Evolutionary conservation across 2,329 filamentous ascomycete genomes (phyloP), one percentile per base, ranked within the genome.

Genomic region (Cryphonectria naterciae): DNA sequence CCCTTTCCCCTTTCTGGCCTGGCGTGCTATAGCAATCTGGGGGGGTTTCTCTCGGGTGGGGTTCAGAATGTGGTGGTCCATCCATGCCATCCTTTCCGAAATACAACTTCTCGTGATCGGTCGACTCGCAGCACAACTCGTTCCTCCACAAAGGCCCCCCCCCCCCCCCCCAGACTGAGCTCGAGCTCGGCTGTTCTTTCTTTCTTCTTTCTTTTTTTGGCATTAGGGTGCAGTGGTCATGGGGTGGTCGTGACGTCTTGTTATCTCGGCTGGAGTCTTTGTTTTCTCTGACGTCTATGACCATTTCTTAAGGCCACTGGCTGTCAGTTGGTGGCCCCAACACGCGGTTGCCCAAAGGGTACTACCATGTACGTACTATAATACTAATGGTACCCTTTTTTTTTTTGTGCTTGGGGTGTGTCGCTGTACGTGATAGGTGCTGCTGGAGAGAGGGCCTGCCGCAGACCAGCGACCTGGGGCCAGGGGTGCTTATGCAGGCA

Each of bases 31-130:
- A 32, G 54, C 28, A 61, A 39, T 61, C 58, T 61, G 58, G 58
- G 35, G 56, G 56, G 15, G 5, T 10, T 28, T 11, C n/a, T 28
- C 52, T 39, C 11, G 52, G 49, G 52, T 25, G 46, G 46, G 46
- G 46, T n/a, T 7, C 22, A 49, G n/a, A 49, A 49, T 49, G 22
- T 49, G 28, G 54, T 58, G 25, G 54, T 35, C 54, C 54, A 58
- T 58, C 28, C 54, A 32, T 32, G 25, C 58, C 35, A 61, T 61
- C 58, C 58, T 39, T 61, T 61, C 58, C 58, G 35, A 61, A 61
- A 61, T 61, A 61, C 58, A 61, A 17, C 58, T 61, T 37, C 58
- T 61, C 58, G 58, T 61, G 35, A 61, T 61, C 32, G n/a, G 58
- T 39, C 35, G 19, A 39, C 32, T 32, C 19, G 25, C 25, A 49